Percentiles rank a stretch among this genome's conserved stretches.
Conservation (phyloP, 768 basidiomycete species). For the Artomyces pyxidatus region DNA sequence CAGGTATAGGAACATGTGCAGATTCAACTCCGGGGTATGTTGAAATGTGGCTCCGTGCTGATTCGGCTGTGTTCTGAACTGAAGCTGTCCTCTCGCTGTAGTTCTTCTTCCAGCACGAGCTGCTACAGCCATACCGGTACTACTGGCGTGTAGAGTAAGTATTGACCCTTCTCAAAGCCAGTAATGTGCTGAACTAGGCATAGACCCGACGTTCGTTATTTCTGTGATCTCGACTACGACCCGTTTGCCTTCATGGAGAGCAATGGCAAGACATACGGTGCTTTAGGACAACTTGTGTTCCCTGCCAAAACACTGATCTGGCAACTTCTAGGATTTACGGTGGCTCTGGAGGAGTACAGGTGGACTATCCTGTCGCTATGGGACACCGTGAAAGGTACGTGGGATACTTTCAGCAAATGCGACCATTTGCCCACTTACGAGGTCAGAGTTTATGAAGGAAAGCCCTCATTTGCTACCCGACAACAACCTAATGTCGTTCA, state of each 20-base stretch:
- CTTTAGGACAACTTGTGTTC: neutral
- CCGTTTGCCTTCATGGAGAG: slow-evolving; percentile 77
- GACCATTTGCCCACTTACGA: neutral
- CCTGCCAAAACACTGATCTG: neutral
- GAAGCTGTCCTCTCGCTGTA: no score
- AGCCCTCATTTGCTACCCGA: slow-evolving; percentile 54
- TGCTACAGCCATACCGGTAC: slow-evolving; percentile 70
- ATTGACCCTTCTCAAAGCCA: no score
- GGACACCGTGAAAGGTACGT: slow-evolving; percentile 58
- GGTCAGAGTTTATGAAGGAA: slow-evolving; percentile 55
- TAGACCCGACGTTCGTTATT: slow-evolving; percentile 72
- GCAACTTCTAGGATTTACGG: slow-evolving; percentile 58
- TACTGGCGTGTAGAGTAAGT: slow-evolving; percentile 89
- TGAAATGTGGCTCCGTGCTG: neutral
- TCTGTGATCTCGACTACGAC: slow-evolving; percentile 60
- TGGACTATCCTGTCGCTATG: slow-evolving; percentile 79
- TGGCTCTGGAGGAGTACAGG: slow-evolving; percentile 70
- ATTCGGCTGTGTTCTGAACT: neutral
- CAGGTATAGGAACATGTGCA: slow-evolving; percentile 45
- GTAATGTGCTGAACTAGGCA: slow-evolving; percentile 9
- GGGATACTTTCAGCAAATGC: neutral
- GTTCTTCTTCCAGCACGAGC: slow-evolving; percentile 80
- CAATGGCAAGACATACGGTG: slow-evolving; percentile 78
- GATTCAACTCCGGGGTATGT: slow-evolving; percentile 41
- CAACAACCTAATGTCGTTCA: slow-evolving; percentile 63